phyloP scores from a whole-genome alignment of 2,329 filamentous ascomycete genomes.

The Colletotrichum coccodes region DNA sequence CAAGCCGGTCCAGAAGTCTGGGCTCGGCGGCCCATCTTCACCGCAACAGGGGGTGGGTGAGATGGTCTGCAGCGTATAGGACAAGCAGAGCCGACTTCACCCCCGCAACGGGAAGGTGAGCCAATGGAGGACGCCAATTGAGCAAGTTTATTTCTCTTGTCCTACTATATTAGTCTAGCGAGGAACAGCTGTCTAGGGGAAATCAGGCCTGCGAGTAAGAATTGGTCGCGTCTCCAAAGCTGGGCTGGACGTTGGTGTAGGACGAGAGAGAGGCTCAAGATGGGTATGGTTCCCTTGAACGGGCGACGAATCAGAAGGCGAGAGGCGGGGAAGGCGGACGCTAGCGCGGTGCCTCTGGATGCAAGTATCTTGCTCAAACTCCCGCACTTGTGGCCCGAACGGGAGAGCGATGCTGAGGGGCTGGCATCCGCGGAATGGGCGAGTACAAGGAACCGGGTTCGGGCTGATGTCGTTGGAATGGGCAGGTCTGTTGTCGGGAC shows the following conservation, averaged over 20 bases:
- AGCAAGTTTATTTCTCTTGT: constrained; percentile 35
- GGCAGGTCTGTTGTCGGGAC: background rate
- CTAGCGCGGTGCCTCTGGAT: constrained; percentile 24
- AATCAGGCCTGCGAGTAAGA: background rate
- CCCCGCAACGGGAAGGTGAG: constrained; percentile 6
- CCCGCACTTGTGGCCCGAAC: constrained; percentile 20
- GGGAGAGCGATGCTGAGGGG: background rate
- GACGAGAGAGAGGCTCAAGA: constrained; percentile 14
- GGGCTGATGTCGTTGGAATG: constrained; percentile 5
- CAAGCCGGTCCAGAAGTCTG: background rate
- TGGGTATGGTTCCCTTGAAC: background rate
- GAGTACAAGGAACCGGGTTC: background rate
- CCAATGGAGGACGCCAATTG: constrained; percentile 36
- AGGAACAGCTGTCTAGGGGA: background rate
- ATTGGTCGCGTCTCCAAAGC: no score
- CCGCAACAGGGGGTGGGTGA: background rate
- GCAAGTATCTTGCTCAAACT: constrained; percentile 37
- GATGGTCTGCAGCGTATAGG: no score
- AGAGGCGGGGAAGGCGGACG: constrained; percentile 20
- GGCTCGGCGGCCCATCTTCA: background rate
- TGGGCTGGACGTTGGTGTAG: background rate
- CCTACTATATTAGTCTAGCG: background rate
- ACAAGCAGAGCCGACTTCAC: background rate
- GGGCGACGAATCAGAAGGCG: constrained; percentile 26
- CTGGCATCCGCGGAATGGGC: background rate